Evolutionary conservation across 1,139 yeast species (phyloP).

Genomic region (Zhuliangozyma parablackwelliae): DNA sequence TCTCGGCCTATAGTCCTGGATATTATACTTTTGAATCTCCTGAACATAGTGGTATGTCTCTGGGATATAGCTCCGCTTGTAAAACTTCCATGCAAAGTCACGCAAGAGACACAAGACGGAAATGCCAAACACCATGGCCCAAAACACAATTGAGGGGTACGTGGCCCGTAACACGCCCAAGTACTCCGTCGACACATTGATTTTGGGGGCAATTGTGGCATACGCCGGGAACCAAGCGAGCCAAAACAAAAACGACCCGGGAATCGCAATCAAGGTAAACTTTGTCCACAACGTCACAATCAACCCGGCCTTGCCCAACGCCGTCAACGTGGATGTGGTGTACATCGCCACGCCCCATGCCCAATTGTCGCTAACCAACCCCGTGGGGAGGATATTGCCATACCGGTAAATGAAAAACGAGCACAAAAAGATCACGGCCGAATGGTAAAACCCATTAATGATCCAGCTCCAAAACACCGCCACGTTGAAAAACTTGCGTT

Average conservation of each 20-base stretch:
- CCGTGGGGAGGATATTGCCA: slow-evolving; percentile 64
- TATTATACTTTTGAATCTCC: slow-evolving; percentile 92
- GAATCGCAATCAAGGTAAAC: slow-evolving; percentile 85
- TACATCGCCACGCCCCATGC: slow-evolving; percentile 90
- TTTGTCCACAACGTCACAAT: slow-evolving; percentile 94
- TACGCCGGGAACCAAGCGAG: slow-evolving; percentile 81
- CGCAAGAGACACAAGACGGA: slow-evolving; percentile 76
- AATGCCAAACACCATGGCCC: slow-evolving; percentile 78
- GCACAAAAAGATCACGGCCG: slow-evolving; percentile 77
- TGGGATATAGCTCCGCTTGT: slow-evolving; percentile 85
- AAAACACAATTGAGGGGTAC: slow-evolving; percentile 75
- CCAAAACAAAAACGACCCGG: slow-evolving; percentile 90
- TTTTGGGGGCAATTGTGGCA: slow-evolving; percentile 78
- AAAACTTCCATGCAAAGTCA: slow-evolving; percentile 92
- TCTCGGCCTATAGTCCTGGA: slow-evolving; percentile 90
- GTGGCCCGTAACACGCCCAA: slow-evolving; percentile 73
- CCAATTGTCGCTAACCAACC: slow-evolving; percentile 87
- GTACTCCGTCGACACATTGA: slow-evolving; percentile 80
- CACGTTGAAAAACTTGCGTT: slow-evolving; percentile 83
- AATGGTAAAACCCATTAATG: slow-evolving; percentile 89
- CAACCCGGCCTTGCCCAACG: slow-evolving; percentile 91
- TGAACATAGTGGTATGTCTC: slow-evolving; percentile 93
- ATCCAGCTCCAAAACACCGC: slow-evolving; percentile 98
- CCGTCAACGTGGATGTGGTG: slow-evolving; percentile 84
- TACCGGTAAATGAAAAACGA: slow-evolving; percentile 63